Evolutionary conservation across 371 early-diverging fungal genomes (phyloP), one percentile per base, ranked within the genome.

Genomic region (Mortierella sp.): DNA sequence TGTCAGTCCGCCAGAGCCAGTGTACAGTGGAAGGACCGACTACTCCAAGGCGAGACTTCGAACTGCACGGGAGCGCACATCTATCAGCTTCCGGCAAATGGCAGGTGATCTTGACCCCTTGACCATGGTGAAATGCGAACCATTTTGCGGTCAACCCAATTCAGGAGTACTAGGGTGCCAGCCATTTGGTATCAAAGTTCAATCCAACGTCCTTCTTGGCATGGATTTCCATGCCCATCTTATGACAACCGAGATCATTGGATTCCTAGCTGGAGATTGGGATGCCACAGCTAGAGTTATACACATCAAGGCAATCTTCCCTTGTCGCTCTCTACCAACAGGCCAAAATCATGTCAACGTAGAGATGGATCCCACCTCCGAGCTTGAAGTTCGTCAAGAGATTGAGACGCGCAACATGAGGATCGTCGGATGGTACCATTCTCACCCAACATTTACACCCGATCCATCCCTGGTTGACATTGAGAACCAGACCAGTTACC

Each of bases 171-270:
- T 71, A 1, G 92, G 91, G 16, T 78, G 88, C 47, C 95, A 95
- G 72, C 95, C 95, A 0, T 95, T 94, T 79, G 79, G 81, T 21
- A 81, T 94, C 10, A 66, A 66, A 9, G 90, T 92, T 13, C 87
- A 91, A 49, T 90, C 91, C n/a, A 90, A 90, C 63, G 94, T 90
- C 0, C 80, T 91, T 57, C 57, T 93, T 16, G 84, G 88, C 8
- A 94, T 95, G 93, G 95, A 95, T 81, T 89, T 95, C 61, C 95
- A 95, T 73, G 87, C 95, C 9, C 95, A 94, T 63, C 67, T 95
- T 66, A 90, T 93, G 88, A 85, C 88, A 0, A 86, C 93, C 0
- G 95, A 95, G 69, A 88, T 95, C 21, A 94, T 95, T 67, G 95
- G 95, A 3, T 90, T 94, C 47, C 70, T 95, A 37, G 95, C 93